phyloP scores from a whole-genome alignment of 2,329 filamentous ascomycete species.

The Ophiosphaerella korrae region DNA sequence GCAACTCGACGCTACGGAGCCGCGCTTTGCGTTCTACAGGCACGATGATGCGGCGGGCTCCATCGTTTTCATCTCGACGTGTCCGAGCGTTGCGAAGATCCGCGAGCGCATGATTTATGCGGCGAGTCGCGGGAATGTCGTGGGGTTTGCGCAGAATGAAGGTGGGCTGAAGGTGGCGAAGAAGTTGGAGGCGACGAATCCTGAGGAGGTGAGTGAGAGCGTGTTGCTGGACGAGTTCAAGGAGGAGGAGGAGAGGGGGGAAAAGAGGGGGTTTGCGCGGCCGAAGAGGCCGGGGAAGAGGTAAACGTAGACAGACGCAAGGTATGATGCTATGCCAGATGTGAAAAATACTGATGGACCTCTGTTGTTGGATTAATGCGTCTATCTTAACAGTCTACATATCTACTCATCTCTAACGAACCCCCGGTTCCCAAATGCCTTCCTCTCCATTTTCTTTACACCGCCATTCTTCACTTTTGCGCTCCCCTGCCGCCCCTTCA shows the following conservation, averaged over 20 bases:
- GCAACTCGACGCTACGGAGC: conserved; percentile 69
- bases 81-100: conserved; percentile 72
- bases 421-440: conserved; percentile 30
- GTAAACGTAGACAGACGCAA: conserved; percentile 15
- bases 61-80: conserved; percentile 82
- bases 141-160: conserved; percentile 68
- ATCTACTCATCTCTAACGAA: conserved; percentile 38
- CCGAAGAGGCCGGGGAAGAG: conserved; percentile 77
- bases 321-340: no score
- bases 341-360: no score
- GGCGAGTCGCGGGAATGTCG: conserved; percentile 62
- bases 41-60: conserved; percentile 63
- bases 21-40: conserved; percentile 79
- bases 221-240: conserved; percentile 70
- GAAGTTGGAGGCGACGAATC: conserved; percentile 68
- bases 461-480: conserved; percentile 25
- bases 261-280: conserved; percentile 73
- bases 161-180: conserved; percentile 71
- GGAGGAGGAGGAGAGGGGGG: conserved; percentile 69
- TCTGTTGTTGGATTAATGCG: no score
- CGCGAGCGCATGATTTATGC: conserved; percentile 88
- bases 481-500: conserved; percentile 48
- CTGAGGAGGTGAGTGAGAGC: conserved; percentile 72
- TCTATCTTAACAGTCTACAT: neutral
- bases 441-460: conserved; percentile 37